phyloP scores from a whole-genome alignment of 257 asterid genomes.

The Solanum piurae region DNA sequence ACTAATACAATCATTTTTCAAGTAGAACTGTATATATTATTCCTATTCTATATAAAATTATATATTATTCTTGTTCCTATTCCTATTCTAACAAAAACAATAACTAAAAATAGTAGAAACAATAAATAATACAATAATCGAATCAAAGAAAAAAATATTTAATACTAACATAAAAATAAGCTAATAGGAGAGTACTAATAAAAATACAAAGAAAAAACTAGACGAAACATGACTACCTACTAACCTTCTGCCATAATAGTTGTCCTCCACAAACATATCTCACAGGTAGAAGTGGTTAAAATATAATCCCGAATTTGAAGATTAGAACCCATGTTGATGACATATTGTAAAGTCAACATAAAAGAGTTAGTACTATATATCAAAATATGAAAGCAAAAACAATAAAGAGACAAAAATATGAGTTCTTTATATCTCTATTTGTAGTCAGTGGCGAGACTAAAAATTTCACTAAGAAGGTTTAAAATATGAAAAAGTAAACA shows the following conservation, averaged over 20 bases:
- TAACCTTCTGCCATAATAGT: too few relatives aligned
- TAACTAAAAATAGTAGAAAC: not conserved
- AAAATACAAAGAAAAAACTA: too few relatives aligned
- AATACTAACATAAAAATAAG: not conserved
- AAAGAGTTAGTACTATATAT: too few relatives aligned
- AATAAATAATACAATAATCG: not conserved
- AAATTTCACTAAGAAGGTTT: not conserved
- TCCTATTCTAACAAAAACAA: not conserved
- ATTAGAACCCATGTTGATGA: too few relatives aligned
- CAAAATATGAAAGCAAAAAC: not conserved
- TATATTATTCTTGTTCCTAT: not conserved
- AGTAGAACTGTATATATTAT: not conserved
- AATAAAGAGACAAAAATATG: not conserved
- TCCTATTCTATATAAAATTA: not conserved
- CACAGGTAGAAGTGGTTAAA: too few relatives aligned
- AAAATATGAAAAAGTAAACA: not conserved
- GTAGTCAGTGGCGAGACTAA: not conserved
- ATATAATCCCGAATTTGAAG: not conserved
- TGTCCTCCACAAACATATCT: too few relatives aligned
- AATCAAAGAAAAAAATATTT: too few relatives aligned
- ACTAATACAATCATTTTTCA: not conserved
- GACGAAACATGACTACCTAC: too few relatives aligned
- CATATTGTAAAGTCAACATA: not conserved
- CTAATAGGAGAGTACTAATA: too few relatives aligned
- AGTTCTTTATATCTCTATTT: not conserved